Evolutionary conservation across 805 yeast species (phyloP).

Genomic region (Zygotorulaspora sp.): DNA sequence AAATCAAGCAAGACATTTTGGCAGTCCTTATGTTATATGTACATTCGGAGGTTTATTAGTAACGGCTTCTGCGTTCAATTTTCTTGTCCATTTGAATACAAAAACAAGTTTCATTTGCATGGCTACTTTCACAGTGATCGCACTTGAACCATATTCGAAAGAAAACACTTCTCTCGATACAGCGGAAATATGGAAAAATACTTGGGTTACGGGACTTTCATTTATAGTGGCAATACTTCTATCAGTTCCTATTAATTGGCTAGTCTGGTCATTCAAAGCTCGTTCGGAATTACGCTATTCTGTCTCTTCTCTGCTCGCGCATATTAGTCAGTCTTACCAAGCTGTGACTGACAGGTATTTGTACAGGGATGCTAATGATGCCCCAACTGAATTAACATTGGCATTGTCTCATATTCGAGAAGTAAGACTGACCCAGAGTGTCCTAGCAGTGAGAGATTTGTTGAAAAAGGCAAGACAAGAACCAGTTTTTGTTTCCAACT

Average conservation of each 20-base stretch:
- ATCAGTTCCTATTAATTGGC: constrained; percentile 41
- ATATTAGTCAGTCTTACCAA: constrained; percentile 45
- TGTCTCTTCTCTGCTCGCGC: constrained; percentile 38
- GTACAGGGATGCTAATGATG: constrained; percentile 45
- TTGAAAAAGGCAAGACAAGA: constrained; percentile 37
- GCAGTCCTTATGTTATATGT: constrained; percentile 39
- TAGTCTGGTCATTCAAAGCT: constrained; percentile 47
- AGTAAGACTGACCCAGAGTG: constrained; percentile 43
- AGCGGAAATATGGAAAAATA: constrained; percentile 33
- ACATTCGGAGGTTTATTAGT: constrained; percentile 39
- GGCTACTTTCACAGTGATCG: constrained; percentile 39
- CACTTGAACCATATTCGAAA: constrained; percentile 33
- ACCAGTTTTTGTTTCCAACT: constrained; percentile 35
- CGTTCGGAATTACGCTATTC: constrained; percentile 40
- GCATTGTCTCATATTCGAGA: constrained; percentile 45
- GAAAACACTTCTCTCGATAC: constrained; percentile 16
- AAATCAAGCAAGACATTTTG: constrained; percentile 37
- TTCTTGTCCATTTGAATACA: constrained; percentile 38
- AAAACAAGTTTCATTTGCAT: constrained; percentile 42
- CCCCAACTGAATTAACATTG: constrained; percentile 43
- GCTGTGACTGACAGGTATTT: constrained; percentile 45
- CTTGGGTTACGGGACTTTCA: constrained; percentile 41
- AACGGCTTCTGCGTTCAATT: constrained; percentile 34
- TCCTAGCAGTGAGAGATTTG: constrained; percentile 39
- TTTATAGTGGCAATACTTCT: constrained; percentile 38